Evolutionary conservation across 2,329 filamentous ascomycete genomes (phyloP).

Genomic region (Teratosphaeria zuluensis): DNA sequence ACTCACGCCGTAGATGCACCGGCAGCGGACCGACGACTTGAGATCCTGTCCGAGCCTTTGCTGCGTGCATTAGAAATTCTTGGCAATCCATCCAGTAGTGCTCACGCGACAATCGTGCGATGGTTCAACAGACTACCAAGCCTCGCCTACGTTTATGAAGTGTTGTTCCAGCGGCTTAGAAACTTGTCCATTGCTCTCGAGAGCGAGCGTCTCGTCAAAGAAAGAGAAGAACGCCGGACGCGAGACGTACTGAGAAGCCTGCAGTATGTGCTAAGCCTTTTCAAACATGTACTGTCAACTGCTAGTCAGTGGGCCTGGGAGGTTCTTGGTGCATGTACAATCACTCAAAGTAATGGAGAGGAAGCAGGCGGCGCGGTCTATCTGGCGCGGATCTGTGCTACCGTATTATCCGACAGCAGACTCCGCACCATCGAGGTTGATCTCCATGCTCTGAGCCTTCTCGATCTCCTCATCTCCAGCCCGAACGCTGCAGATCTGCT

Average conservation of each 20-base stretch:
- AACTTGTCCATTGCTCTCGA: not conserved
- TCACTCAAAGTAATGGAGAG: slow-evolving; percentile 2
- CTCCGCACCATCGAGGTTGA: not conserved
- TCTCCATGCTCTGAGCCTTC: not conserved
- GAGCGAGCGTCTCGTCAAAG: not conserved
- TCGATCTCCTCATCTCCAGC: not conserved
- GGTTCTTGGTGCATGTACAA: slow-evolving; percentile 8
- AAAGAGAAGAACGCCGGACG: not conserved
- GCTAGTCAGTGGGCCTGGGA: slow-evolving; percentile 29
- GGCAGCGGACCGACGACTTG: slow-evolving; percentile 14
- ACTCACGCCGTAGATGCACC: slow-evolving; percentile 14
- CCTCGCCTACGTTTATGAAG: slow-evolving; percentile 38
- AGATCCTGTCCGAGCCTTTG: slow-evolving; percentile 70
- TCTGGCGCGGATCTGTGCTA: not conserved
- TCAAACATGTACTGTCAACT: slow-evolving; percentile 63
- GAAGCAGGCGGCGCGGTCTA: not conserved
- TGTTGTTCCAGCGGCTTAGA: slow-evolving; percentile 17
- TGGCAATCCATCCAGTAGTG: slow-evolving; percentile 59
- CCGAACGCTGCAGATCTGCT: slow-evolving; percentile 8
- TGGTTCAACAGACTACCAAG: slow-evolving; percentile 63
- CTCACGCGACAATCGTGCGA: slow-evolving; percentile 65
- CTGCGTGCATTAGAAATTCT: slow-evolving; percentile 75
- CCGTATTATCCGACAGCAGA: not conserved
- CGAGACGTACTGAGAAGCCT: slow-evolving; percentile 47
- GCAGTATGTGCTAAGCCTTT: slow-evolving; percentile 63